phyloP scores from a whole-genome alignment of 805 yeast genomes.

The Candida gorgasii region DNA sequence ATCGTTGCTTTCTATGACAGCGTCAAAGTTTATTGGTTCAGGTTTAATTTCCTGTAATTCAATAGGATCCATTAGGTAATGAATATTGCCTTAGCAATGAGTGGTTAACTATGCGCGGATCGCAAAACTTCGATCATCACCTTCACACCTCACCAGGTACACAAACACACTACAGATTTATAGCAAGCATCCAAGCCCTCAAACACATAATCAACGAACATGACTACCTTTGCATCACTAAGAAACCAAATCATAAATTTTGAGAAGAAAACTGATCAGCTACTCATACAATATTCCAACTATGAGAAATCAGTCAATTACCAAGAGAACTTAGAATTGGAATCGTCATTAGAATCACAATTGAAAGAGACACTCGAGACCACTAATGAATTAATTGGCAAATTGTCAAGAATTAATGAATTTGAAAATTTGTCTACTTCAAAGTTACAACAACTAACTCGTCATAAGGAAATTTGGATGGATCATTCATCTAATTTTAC shows the following conservation, averaged over 20 bases:
- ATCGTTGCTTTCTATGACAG: not conserved
- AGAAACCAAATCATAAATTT: constrained; percentile 67
- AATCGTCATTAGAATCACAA: constrained; percentile 22
- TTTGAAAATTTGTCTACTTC: constrained; percentile 56
- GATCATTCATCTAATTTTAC: constrained; percentile 68
- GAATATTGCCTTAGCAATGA: not conserved
- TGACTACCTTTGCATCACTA: constrained; percentile 59
- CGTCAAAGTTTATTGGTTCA: constrained; percentile 12
- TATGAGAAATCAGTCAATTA: constrained; percentile 29
- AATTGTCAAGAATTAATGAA: constrained; percentile 20
- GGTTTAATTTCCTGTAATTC: constrained; percentile 11
- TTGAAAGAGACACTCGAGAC: constrained; percentile 26
- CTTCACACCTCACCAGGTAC: no score
- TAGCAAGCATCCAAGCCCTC: no score
- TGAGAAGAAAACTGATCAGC: constrained; percentile 69
- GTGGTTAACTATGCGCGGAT: not conserved
- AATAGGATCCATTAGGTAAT: not conserved
- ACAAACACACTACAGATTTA: no score
- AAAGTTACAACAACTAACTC: constrained; percentile 74
- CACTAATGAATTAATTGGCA: constrained; percentile 54
- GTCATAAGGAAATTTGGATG: constrained; percentile 74
- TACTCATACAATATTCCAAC: constrained; percentile 43
- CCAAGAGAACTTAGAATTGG: constrained; percentile 25
- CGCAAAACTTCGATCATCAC: not conserved
- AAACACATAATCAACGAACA: constrained; percentile 6